These are phyloP conservation scores for Saccharomyces uvarum DNA, from an alignment of 1,139 yeast species.

Conservation along the genomic window DNA sequence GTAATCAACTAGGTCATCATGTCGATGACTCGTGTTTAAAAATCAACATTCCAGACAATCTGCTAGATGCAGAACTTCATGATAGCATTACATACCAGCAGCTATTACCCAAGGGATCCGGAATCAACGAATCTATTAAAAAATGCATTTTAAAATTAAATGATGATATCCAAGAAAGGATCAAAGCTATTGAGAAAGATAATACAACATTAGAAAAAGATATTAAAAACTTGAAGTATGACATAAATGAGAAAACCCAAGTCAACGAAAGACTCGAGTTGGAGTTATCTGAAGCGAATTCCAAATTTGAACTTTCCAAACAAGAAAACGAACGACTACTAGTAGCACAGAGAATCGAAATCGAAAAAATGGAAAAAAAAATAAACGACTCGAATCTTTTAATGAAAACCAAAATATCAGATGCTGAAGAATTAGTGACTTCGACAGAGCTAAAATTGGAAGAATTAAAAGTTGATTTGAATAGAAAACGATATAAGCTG, in stretches of 20 bases:
- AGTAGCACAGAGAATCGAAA: slow-evolving; percentile 45
- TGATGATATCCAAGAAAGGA: slow-evolving; percentile 39
- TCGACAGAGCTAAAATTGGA: slow-evolving; percentile 29
- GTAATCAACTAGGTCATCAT: slow-evolving; percentile 30
- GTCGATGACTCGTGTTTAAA: slow-evolving; percentile 17
- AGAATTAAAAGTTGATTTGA: slow-evolving; percentile 26
- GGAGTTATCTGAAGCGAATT: slow-evolving; percentile 43
- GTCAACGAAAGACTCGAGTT: slow-evolving; percentile 48
- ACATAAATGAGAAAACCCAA: slow-evolving; percentile 44
- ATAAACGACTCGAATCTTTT: slow-evolving; percentile 45
- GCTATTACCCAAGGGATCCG: neutral
- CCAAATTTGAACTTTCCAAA: slow-evolving; percentile 36
- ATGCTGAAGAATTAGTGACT: slow-evolving; percentile 31
- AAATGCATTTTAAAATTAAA: slow-evolving; percentile 40
- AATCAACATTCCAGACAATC: neutral
- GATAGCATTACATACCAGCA: neutral
- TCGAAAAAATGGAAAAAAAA: slow-evolving; percentile 40
- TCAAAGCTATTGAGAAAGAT: slow-evolving; percentile 53
- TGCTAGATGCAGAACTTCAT: slow-evolving; percentile 1
- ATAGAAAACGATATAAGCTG: slow-evolving; percentile 42
- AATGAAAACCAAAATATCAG: slow-evolving; percentile 37
- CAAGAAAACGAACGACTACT: slow-evolving; percentile 47
- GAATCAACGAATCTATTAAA: slow-evolving; percentile 7
- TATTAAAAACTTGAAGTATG: slow-evolving; percentile 40
- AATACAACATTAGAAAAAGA: slow-evolving; percentile 38